Percentiles rank a stretch among this genome's conserved stretches.
Conservation (phyloP, 2,329 filamentous ascomycete species). For the Colletotrichum lentis region DNA sequence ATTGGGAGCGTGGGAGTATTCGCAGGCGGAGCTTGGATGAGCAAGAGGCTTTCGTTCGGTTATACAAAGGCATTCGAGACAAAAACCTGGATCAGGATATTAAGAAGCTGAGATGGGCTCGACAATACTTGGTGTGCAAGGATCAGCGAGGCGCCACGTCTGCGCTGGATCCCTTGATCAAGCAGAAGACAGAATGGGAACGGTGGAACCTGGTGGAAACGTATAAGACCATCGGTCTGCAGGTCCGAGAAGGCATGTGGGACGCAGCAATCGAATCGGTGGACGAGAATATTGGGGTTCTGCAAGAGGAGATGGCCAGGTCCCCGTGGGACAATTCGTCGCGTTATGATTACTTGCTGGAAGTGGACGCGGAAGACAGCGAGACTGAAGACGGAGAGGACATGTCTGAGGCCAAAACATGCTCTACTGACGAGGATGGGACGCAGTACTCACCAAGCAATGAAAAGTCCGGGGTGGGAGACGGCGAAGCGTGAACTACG, state of each 20-base stretch:
- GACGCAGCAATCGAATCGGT: constrained; percentile 15
- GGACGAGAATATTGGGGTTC: constrained; percentile 3
- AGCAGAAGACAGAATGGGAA: constrained; percentile 6
- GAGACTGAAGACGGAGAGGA: background rate
- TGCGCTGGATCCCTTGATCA: background rate
- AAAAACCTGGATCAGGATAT: constrained; percentile 4
- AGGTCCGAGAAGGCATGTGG: constrained; percentile 22
- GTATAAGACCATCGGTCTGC: constrained; percentile 16
- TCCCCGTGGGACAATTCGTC: constrained; percentile 15
- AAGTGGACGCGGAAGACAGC: too few species aligned
- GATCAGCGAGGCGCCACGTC: background rate
- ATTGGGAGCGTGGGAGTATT: fast-evolving
- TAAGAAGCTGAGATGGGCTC: background rate
- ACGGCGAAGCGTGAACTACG: background rate
- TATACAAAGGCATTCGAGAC: background rate
- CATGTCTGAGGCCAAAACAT: too few species aligned
- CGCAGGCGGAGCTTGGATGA: background rate
- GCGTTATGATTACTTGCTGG: fast-evolving
- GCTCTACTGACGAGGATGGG: background rate
- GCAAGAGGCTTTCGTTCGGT: fast-evolving
- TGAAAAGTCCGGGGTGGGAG: background rate
- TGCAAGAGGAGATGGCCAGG: constrained; percentile 1
- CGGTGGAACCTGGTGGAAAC: background rate
- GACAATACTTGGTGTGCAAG: background rate
- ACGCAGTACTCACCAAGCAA: background rate